Conservation (phyloP, 176 grass and related monocot species). For the Paspalum notatum region DNA sequence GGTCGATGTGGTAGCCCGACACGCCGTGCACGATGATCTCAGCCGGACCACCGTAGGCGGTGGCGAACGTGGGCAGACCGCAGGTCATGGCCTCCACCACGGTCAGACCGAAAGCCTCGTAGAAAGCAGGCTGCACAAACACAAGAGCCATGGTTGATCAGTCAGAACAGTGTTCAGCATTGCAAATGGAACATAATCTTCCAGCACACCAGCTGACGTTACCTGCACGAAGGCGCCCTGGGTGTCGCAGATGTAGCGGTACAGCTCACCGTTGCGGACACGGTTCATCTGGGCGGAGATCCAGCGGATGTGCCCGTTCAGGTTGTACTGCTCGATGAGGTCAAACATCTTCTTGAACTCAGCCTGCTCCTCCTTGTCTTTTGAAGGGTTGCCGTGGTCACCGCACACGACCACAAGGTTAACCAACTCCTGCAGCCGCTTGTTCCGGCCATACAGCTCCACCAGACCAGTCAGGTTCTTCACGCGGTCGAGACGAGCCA, state of each 20-base stretch:
- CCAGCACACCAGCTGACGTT: too few species aligned
- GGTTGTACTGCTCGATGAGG: constrained; percentile 79
- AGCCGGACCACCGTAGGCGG: constrained; percentile 80
- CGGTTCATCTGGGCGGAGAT: constrained; percentile 99
- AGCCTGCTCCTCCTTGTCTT: constrained; percentile 95
- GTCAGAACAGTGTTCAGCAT: neutral
- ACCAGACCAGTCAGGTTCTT: constrained; percentile 98
- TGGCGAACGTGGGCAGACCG: constrained; percentile 93
- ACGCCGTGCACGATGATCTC: constrained; percentile 95
- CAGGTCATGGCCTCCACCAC: constrained; percentile 97
- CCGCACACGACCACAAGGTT: constrained; percentile 96
- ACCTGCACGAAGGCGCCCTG: constrained; percentile 94
- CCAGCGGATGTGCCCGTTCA: constrained; percentile 88
- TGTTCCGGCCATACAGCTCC: constrained; percentile 78
- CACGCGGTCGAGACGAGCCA: constrained; percentile 93
- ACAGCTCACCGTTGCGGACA: constrained; percentile 94
- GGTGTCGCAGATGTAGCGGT: constrained; percentile 94
- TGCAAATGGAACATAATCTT: neutral
- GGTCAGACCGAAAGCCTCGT: constrained; percentile 96
- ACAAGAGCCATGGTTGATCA: neutral
- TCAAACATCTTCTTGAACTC: constrained; percentile 97
- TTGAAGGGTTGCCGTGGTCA: constrained; percentile 91
- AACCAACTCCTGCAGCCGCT: constrained; percentile 78
- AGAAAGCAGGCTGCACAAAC: constrained; percentile 80
- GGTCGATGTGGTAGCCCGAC: constrained; percentile 97